Evolutionary conservation across 2,329 filamentous ascomycete species (phyloP).

Genomic region (Ophiocordyceps australis): DNA sequence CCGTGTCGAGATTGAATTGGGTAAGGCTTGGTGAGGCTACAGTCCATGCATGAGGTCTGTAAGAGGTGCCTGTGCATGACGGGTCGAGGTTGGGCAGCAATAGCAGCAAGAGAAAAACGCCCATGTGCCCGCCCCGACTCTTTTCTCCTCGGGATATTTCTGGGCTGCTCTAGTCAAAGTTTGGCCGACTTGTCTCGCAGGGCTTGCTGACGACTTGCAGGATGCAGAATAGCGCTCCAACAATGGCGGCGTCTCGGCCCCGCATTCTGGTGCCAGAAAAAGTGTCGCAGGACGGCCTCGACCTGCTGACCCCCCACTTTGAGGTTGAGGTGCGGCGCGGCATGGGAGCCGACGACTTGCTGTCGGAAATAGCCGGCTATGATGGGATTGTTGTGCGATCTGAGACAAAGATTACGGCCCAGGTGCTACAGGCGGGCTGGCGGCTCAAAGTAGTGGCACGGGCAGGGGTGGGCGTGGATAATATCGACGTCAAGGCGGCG

Average conservation of each 20-base stretch:
- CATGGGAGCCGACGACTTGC: conserved; percentile 43
- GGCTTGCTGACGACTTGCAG: too few relatives aligned
- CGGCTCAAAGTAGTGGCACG: conserved; percentile 63
- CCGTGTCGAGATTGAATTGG: too few relatives aligned
- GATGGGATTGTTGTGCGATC: conserved; percentile 65
- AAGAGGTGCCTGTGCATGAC: too few relatives aligned
- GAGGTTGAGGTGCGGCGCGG: conserved; percentile 52
- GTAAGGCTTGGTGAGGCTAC: too few relatives aligned
- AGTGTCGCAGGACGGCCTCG: conserved; percentile 60
- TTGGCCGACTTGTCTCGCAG: too few relatives aligned
- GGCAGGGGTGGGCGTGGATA: conserved; percentile 69
- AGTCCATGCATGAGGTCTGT: too few relatives aligned
- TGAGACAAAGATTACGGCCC: conserved; percentile 61
- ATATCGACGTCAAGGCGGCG: conserved; percentile 58
- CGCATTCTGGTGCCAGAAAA: conserved; percentile 62
- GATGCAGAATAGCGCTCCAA: too few relatives aligned
- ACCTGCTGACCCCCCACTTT: conserved; percentile 45
- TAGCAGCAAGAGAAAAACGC: too few relatives aligned
- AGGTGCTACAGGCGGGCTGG: conserved; percentile 44
- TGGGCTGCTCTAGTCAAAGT: too few relatives aligned
- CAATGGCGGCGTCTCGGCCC: conserved; percentile 8
- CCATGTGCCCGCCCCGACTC: too few relatives aligned
- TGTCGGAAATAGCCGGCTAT: conserved; percentile 50
- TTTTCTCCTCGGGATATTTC: too few relatives aligned
- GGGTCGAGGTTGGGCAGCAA: too few relatives aligned